Evolutionary conservation across 2,329 filamentous ascomycete species (phyloP), one percentile per base, ranked within the genome.

Genomic region (Fusarium sp.): DNA sequence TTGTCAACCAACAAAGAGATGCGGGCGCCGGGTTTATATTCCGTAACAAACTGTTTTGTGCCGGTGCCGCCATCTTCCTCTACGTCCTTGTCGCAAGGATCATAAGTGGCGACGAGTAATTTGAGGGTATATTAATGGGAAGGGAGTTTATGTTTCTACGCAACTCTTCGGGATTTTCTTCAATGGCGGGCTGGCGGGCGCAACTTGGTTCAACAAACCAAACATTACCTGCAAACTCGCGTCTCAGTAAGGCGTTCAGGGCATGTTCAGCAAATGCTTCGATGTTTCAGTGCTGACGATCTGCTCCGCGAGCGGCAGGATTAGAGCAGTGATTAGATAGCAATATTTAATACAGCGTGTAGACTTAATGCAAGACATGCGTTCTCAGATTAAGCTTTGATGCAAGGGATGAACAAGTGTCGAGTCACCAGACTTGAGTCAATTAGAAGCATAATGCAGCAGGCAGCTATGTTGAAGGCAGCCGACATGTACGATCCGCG

Each of bases 21-120:
- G 93, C 91, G 4, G 93, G 94, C 0, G 90, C 94, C 73, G 89
- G 93, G 62, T 98, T 94, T 93, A 79, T 97, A 69, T 87, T 89
- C 72, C 88, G 90, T 68, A 93, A 98, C 82, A 96, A 94, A 82
- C 85, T 95, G 68, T 86, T 92, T 75, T 83, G 97, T 49, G 86
- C 89, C 2, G 88, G 92, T 11, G 89, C 86, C 0, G 81, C 89
- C 20, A 84, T 98, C 29, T 92, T 98, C 77, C 81, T 91, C 18
- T 98, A 98, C 80, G 94, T 97, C 14, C 81, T 97, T 52, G 85
- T 97, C 60, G 92, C 93, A 32, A 87, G 95, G 73, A 79, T 97
- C 16, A 80, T 97, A 34, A 89, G 90, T 43, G 83, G 82, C 8
- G 81, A 82, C 25, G 79, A 72, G 14, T 70, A 43, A 59, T 47